Conservation (phyloP, 169 alveolate genomes). For the Hammondia hammondi region DNA sequence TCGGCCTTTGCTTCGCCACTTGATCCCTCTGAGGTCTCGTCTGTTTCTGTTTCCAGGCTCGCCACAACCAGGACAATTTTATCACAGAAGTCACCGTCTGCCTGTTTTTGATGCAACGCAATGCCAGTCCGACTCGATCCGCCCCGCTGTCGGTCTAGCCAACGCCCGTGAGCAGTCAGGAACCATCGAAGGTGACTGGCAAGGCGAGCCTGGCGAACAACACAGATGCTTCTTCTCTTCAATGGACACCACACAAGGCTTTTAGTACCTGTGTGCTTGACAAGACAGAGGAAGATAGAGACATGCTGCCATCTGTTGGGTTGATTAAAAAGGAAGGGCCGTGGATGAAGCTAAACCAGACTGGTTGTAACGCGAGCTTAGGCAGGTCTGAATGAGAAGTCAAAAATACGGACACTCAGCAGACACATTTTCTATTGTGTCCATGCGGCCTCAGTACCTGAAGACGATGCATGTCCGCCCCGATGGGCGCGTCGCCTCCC, state of each 20-base stretch:
- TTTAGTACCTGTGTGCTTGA: too few species aligned
- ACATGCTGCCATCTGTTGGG: too few species aligned
- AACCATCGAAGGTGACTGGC: constrained; percentile 47
- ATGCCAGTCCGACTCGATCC: not conserved
- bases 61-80: constrained; percentile 6
- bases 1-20: not conserved
- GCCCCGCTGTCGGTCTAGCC: not conserved
- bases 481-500: not conserved
- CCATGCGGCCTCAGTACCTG: not conserved
- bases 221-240: too few species aligned
- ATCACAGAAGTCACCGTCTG: not conserved
- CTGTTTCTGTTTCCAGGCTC: not conserved
- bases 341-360: not conserved
- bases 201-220: constrained; percentile 30
- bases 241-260: too few species aligned
- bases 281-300: too few species aligned
- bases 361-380: not conserved
- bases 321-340: not conserved
- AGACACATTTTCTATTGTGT: not conserved
- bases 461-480: not conserved
- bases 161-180: not conserved
- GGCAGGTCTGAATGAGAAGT: not conserved
- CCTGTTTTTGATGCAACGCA: not conserved
- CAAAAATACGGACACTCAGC: not conserved
- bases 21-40: constrained; percentile 5